Base-by-base conservation (phyloP, 2,329 filamentous ascomycete species). In the Colletotrichum chlorophyti region DNA sequence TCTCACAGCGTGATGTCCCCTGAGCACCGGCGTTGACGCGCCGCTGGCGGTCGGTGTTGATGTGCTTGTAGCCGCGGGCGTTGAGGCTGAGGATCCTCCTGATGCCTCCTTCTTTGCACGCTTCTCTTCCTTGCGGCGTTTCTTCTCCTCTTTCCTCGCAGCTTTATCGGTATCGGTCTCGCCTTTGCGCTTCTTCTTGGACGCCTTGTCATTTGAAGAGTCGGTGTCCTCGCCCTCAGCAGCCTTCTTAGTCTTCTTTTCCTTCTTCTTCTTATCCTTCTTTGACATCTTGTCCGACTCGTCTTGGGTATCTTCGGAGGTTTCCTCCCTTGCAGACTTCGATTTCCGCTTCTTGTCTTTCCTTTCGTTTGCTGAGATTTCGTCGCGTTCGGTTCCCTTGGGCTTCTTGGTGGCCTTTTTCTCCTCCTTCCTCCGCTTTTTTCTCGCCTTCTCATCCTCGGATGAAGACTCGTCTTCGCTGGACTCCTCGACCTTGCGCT, bases 1-100 rank as follows among this genome's bases (percentile, higher is more conserved):
- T 63, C 94, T 82, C 42, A 93, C 86, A 52, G 90, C 84, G 70
- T 93, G 91, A 63, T 92, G 84, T 45, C 83, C 86, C 74, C 75
- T 60, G 71, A 76, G 57, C 12, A 62, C 37, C 10, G 80, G 79
- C 26, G 76, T 81, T 24, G 78, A 78, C 41, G 74, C 77, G 50
- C 75, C 76, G 43, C 78, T 76, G 21, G 73, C 76, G 19, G 74
- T 78, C 3, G 75, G 74, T 17, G 71, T 74, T 21, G 76, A 73
- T 7, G 68, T 67, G 27, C 71, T 72, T n/a, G 72, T 74, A 1
- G 65, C 67, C 9, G 70, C 68, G 21, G 66, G 66, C 10, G 68
- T 70, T 10, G 67, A 63, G n/a, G n/a, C n/a, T 10, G 66, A 63
- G 6, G 64, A 63, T 9, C 42, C 50, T 15, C 53, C 48, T 21